Conservation (phyloP, 768 basidiomycete genomes). For the Cystofilobasidium bisporidii region DNA sequence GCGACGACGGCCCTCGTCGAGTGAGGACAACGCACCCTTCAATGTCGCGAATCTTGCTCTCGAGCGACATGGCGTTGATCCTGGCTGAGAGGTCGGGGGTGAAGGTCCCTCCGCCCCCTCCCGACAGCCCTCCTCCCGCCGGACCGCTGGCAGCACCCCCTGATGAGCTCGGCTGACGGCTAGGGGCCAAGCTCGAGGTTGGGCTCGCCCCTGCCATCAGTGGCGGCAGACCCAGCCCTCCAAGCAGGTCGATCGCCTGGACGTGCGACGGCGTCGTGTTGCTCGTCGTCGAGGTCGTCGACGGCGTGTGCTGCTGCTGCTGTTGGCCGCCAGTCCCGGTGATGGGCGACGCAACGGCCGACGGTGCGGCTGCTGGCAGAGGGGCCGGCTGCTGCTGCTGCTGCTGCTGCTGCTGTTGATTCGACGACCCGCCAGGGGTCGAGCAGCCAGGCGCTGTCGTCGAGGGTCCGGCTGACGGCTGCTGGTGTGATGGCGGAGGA, state of each 20-base stretch:
- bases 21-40: conserved; percentile 16
- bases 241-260: conserved; percentile 1
- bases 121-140: too few species aligned
- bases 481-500: too few species aligned
- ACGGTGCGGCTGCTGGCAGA: too few species aligned
- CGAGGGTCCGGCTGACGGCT: background rate
- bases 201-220: background rate
- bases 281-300: background rate
- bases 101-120: background rate
- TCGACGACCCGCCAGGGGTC: background rate
- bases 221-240: background rate
- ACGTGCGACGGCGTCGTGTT: background rate
- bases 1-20: background rate
- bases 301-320: background rate
- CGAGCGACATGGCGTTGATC: conserved; percentile 26
- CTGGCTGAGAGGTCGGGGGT: conserved; percentile 21
- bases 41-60: conserved; percentile 20
- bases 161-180: conserved; percentile 11
- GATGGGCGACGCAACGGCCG: too few species aligned
- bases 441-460: background rate
- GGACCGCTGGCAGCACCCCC: background rate
- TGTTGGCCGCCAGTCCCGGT: too few species aligned
- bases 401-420: too few species aligned
- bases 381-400: too few species aligned
- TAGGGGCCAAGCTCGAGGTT: background rate